Evolutionary conservation across 768 basidiomycete species (phyloP), one percentile per base, ranked within the genome.

Genomic region (Lyophyllum atratum): DNA sequence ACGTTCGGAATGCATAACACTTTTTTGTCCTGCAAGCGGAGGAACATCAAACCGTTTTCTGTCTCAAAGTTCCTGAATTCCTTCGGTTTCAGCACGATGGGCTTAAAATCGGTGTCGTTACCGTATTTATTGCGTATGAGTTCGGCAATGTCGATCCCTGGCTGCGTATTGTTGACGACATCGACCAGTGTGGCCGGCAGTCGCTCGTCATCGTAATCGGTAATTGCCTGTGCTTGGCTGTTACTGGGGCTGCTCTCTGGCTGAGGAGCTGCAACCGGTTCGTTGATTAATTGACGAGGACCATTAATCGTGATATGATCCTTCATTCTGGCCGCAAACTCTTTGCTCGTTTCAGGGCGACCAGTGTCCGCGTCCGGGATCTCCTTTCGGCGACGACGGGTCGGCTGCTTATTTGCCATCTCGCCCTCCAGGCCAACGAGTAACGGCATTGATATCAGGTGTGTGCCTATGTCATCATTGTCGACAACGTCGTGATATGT

Each of bases 1-100:
- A 64, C 26, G 10, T 64, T 59, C 1, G 63, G 68, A 0, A 69
- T 63, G 29, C 61, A 65, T 2, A 53, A 28, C 12, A 53, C 8
- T 10, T 28, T 31, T 12, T 22, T 11, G 2, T 29, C 28, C 14
- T 11, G 47, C n/a, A 59, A 19, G 50, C 26, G 12, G 2, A 22
- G n/a, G n/a, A n/a, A n/a, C n/a, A n/a, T n/a, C n/a, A n/a, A n/a
- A n/a, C n/a, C 52, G n/a, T 44, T 25, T n/a, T 34, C 21, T 4
- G 49, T 49, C 1, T 51, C 48, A 31, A 62, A 64, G 22, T 57
- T 58, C 17, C 37, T n/a, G 44, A 26, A 58, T 2, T 33, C 52
- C 0, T 43, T 43, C 0, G 59, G 62, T 1, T 45, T 54, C 2
- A 51, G 40, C 4, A 59, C 8, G 4, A 64, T 43, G 14, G 39